A percentile compares a stretch with the other conserved stretches of the same genome.
Evolutionary conservation across 495 filamentous ascomycete species (phyloP).

Genomic region (Sporormia fimetaria): DNA sequence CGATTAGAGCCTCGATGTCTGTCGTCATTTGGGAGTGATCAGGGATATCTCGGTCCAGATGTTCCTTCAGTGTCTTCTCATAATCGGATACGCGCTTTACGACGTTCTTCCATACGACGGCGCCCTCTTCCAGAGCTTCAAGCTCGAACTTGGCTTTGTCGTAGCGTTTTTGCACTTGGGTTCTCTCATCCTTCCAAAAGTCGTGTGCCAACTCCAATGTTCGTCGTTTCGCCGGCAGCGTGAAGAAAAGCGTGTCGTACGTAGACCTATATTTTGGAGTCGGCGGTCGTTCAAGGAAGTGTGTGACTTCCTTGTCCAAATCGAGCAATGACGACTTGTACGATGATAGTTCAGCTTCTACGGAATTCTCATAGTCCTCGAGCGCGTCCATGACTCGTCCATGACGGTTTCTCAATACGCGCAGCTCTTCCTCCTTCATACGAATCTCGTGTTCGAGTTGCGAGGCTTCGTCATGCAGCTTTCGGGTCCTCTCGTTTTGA

Average conservation of each 20-base stretch:
- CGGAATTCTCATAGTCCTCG: conserved; percentile 50
- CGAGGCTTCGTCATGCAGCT: conserved; percentile 32
- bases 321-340: conserved; percentile 44
- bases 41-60: conserved; percentile 35
- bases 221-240: conserved; percentile 52
- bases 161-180: conserved; percentile 45
- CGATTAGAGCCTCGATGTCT: conserved; percentile 46
- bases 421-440: conserved; percentile 53
- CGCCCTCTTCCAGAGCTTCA: conserved; percentile 72
- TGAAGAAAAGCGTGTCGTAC: conserved; percentile 28
- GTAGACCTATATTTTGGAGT: conserved; percentile 10
- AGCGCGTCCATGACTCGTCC: conserved; percentile 49
- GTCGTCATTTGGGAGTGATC: conserved; percentile 35
- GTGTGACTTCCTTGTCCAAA: conserved; percentile 44
- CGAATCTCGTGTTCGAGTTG: conserved; percentile 35
- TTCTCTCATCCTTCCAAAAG: conserved; percentile 59
- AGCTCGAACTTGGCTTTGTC: conserved; percentile 55
- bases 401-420: conserved; percentile 53
- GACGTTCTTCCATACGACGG: conserved; percentile 64
- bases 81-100: conserved; percentile 53
- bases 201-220: conserved; percentile 69
- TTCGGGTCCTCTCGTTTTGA: conserved; percentile 25
- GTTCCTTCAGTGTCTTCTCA: conserved; percentile 49
- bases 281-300: conserved; percentile 43
- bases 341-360: conserved; percentile 49